Evolutionary conservation across 257 asterid genomes (phyloP), one percentile per base, ranked within the genome.

Genomic region (Penstemon barbatus): DNA sequence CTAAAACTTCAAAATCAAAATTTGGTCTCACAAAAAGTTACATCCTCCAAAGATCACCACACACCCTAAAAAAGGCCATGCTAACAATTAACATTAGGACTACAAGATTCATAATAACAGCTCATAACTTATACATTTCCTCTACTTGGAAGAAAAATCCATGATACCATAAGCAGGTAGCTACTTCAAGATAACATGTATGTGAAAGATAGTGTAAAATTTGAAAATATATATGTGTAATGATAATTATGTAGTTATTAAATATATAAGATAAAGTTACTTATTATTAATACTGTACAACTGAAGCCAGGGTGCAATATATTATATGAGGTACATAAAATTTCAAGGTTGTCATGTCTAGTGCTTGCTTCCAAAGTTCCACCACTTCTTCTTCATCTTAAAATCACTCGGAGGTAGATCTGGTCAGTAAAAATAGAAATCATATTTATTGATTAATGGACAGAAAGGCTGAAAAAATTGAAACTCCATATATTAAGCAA

Each of bases 331-430:
- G 40, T 46, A 61, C 38, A 51, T 55, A 57, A 18, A 51, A 37
- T 12, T 37, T 19, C 48, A 43, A 69, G 75, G 45, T 52, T 33
- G 50, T 10, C n/a, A 8, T 40, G 48, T 65, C 83, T 80, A 81
- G 74, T 84, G 77, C 84, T 86, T 87, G 86, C 89, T 87, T 62
- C 97, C 66, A 40, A 91, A 87, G 80, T 63, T 83, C 99, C 97
- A 86, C 96, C 96, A 90, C 83, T 80, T 94, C 68, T 88, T 92
- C 88, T 90, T 90, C 84, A 87, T 87, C 89, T 85, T 89, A 49
- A 72, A 74, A 55, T 89, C 95, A 61, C 74, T 73, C 19, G 84
- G 83, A 57, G 86, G 86, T 65, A 84, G 48, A 78, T 93, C 99
- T 91, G 90, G 73, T 71, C 37, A 56, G 33, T 12, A 12, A 61